Percentiles rank a stretch among this genome's conserved stretches.
Conservation (phyloP, 768 basidiomycete species). For the Suillus brevipes region DNA sequence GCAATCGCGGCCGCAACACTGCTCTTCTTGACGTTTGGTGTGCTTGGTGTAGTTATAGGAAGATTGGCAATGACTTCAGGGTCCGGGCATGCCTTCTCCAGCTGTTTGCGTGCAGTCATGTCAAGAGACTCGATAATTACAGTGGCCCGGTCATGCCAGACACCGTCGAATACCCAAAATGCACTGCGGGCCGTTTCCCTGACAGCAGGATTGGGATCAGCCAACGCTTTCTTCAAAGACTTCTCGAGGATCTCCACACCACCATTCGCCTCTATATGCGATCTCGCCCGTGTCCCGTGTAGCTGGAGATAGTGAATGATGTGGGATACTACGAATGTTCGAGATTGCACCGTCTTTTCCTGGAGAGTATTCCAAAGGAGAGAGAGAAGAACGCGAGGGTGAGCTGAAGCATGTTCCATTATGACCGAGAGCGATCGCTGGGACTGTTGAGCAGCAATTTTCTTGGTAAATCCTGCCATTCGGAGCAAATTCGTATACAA, state of each 20-base stretch:
- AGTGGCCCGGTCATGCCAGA: constrained; percentile 75
- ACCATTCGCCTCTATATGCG: constrained; percentile 66
- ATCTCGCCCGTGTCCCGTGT: constrained; percentile 65
- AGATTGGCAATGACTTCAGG: constrained; percentile 41
- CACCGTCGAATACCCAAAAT: constrained; percentile 78
- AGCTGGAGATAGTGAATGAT: constrained; percentile 72
- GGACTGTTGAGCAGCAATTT: constrained; percentile 83
- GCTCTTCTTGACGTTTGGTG: constrained; percentile 68
- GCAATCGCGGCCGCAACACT: constrained; percentile 87
- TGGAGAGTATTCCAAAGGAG: constrained; percentile 67
- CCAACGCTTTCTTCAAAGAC: constrained; percentile 67
- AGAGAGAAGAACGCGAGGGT: constrained; percentile 66
- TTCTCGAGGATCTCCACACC: constrained; percentile 74
- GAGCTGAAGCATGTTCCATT: constrained; percentile 67
- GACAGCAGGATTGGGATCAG: constrained; percentile 79
- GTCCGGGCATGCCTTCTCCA: constrained; percentile 83
- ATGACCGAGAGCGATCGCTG: constrained; percentile 71
- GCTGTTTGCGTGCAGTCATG: constrained; percentile 65
- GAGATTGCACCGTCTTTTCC: constrained; percentile 80
- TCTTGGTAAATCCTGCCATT: constrained; percentile 92
- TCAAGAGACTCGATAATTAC: constrained; percentile 70
- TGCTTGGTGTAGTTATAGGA: constrained; percentile 43
- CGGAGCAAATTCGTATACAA: constrained; percentile 76
- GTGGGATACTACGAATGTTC: constrained; percentile 67
- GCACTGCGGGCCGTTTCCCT: constrained; percentile 66